Conservation (phyloP, 345 rosid genomes). For the Salix exigua region DNA sequence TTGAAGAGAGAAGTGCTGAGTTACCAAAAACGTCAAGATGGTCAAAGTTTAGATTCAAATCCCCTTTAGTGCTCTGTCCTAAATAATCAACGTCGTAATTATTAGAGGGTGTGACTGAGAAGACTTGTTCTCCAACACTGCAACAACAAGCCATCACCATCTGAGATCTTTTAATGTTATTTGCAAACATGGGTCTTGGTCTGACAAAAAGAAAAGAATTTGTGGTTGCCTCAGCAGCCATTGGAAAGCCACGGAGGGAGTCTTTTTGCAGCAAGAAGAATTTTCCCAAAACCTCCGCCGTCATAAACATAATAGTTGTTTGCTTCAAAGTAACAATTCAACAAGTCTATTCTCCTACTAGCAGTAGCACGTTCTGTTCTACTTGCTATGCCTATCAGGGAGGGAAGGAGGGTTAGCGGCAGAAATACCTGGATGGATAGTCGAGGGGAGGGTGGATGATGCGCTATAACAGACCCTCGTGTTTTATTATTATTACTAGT, state of each 20-base stretch:
- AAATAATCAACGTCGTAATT: slow-evolving; percentile 76
- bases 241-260: not conserved
- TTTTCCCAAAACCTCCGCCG: not conserved
- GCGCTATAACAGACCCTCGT: too few relatives aligned
- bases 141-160: not conserved
- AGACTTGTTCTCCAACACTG: slow-evolving; percentile 43
- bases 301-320: not conserved
- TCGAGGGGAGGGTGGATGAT: too few relatives aligned
- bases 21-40: slow-evolving; percentile 57
- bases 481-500: too few relatives aligned
- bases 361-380: too few relatives aligned
- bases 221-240: not conserved
- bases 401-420: too few relatives aligned
- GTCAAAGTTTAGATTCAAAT: slow-evolving; percentile 73
- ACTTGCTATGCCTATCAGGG: too few relatives aligned
- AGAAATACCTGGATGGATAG: too few relatives aligned
- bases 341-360: too few relatives aligned
- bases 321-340: not conserved
- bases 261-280: not conserved
- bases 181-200: not conserved
- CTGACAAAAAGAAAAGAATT: not conserved
- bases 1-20: not conserved
- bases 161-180: not conserved
- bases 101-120: slow-evolving; percentile 64
- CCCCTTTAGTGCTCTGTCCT: slow-evolving; percentile 93